Evolutionary conservation across 345 rosid species (phyloP), one percentile per base, ranked within the genome.

Genomic region (Bruguiera gymnorhiza): DNA sequence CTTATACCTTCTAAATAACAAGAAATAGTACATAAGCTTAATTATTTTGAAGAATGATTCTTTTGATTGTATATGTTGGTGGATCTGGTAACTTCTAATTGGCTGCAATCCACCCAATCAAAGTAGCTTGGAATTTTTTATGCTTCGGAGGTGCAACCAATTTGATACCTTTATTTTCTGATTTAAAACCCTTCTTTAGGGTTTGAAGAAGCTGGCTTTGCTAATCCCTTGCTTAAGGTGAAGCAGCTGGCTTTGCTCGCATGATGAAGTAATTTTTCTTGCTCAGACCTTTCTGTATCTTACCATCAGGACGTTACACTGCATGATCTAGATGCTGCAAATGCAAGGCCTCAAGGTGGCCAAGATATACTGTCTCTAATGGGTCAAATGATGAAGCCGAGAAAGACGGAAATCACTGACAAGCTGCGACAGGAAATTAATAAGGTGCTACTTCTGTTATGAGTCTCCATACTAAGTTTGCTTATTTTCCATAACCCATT

Each of bases 321-420:
- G 60, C 99, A 95, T 77, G 98, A 95, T 82, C 81, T 95, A 73
- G 99, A 95, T 85, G 94, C 98, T 77, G 98, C 99, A 59, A 92
- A 95, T 85, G 98, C 99, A 36, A 93, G 90, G 71, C 99, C 99
- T 76, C 98, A 95, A 82, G 99, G 99, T 60, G 99, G 99, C 58
- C 99, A 95, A 74, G 99, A 95, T 75, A 95, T 95, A 76, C 80
- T 92, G 75, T 92, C 99, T 13, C 65, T 95, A 67, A 95, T 95
- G 99, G 99, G 99, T 32, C 98, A 95, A 76, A 90, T 95, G 99
- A 95, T 95, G 97, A 95, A 95, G 81, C 99, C 99, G 8, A 82
- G 92, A 72, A 90, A 92, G 82, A 90, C 97, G 0, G 98, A 90
- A 81, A 90, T 95, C 74, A 95, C 99, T 32, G 98, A 92, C 79